Evolutionary conservation across 2,329 filamentous ascomycete genomes (phyloP).

Genomic region (Chaetothyriales sp.): DNA sequence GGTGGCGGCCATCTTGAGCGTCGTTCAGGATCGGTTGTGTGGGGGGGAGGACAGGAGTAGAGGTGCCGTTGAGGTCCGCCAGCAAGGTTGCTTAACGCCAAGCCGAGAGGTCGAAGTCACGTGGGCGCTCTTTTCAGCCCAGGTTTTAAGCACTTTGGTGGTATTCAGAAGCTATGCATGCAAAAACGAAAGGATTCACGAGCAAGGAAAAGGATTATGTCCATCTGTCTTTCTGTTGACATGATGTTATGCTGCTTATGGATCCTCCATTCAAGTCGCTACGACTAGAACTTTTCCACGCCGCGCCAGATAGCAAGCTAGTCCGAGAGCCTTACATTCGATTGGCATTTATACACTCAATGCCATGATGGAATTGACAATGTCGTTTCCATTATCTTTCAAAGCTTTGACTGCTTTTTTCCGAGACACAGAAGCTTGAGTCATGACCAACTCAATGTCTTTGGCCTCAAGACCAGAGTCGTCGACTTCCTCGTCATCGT

Average conservation of each 20-base stretch:
- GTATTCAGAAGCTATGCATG: no score
- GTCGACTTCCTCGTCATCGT: constrained; percentile 91
- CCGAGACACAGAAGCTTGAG: constrained; percentile 86
- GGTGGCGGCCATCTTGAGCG: constrained; percentile 26
- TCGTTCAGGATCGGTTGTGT: constrained; percentile 11
- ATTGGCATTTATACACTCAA: constrained; percentile 51
- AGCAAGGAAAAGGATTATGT: constrained; percentile 4
- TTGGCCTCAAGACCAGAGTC: constrained; percentile 91
- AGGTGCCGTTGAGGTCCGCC: neutral
- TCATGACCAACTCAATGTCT: constrained; percentile 99
- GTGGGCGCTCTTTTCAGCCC: constrained; percentile 18
- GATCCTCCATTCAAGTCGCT: neutral
- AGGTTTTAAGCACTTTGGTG: no score
- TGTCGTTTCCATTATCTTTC: constrained; percentile 95
- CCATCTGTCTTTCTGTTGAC: neutral
- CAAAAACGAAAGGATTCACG: no score
- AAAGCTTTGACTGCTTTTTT: constrained; percentile 98
- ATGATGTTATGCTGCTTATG: neutral
- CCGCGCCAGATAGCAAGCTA: neutral
- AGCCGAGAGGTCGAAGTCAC: constrained; percentile 20
- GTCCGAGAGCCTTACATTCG: neutral
- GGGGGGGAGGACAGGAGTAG: constrained; percentile 18
- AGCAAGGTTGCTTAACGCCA: neutral
- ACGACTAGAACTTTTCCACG: neutral
- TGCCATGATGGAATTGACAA: constrained; percentile 99